Percentiles rank a stretch among this genome's conserved stretches.
Evolutionary conservation across 768 basidiomycete genomes (phyloP).

Genomic region (Tephrocybe sp.): DNA sequence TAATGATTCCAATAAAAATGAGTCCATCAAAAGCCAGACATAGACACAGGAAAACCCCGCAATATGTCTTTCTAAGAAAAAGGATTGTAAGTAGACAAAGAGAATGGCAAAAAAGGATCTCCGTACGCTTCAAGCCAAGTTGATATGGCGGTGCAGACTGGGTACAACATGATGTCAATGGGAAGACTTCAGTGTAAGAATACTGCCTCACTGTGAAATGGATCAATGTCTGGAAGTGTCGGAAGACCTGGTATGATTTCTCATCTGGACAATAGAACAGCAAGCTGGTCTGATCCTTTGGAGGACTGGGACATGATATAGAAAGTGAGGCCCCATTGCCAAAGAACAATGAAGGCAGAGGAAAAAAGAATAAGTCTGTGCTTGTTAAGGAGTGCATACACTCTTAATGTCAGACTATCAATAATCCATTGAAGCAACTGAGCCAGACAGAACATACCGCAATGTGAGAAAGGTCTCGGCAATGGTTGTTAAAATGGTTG

Average conservation of each 20-base stretch:
- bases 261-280: too few species aligned
- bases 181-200: too few species aligned
- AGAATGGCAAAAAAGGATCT: background rate
- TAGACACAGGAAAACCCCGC: conserved; percentile 6
- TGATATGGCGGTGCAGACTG: background rate
- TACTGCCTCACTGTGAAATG: too few species aligned
- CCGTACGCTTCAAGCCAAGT: background rate
- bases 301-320: too few species aligned
- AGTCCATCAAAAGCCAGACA: background rate
- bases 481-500: too few species aligned
- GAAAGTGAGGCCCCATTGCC: too few species aligned
- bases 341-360: background rate
- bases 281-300: too few species aligned
- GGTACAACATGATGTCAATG: background rate
- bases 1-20: too few species aligned
- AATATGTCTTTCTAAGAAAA: background rate
- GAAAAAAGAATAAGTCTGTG: background rate
- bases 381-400: too few species aligned
- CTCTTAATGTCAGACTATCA: background rate
- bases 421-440: too few species aligned
- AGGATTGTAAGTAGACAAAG: background rate
- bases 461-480: conserved; percentile 6
- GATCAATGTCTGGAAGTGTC: too few species aligned
- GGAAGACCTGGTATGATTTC: too few species aligned
- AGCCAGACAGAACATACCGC: background rate